phyloP scores from a whole-genome alignment of 1,284 basidiomycete genomes.

The Tilletia walkeri region DNA sequence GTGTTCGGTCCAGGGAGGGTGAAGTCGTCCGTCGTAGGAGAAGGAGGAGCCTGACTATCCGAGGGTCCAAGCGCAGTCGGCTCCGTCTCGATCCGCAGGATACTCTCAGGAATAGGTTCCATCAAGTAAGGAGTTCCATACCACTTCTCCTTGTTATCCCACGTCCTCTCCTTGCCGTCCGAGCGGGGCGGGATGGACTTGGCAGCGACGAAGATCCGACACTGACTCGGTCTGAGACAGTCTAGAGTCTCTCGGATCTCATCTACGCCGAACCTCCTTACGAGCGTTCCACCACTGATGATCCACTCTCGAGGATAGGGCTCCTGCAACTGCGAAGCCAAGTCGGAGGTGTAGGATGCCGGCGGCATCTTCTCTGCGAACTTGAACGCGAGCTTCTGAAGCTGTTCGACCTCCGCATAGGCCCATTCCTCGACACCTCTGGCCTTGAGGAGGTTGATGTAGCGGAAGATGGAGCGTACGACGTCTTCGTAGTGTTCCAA shows the following conservation, averaged over 20 bases:
- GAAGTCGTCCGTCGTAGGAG: conserved; percentile 32
- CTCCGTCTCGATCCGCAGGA: background rate
- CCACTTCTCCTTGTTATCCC: conserved; percentile 51
- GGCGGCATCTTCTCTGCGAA: conserved; percentile 83
- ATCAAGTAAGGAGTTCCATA: conserved; percentile 55
- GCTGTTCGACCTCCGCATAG: conserved; percentile 74
- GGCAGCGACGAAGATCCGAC: conserved; percentile 76
- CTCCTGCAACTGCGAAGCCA: conserved; percentile 74
- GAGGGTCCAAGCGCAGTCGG: background rate
- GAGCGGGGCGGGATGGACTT: conserved; percentile 56
- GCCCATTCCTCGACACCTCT: conserved; percentile 68
- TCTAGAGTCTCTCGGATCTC: conserved; percentile 69
- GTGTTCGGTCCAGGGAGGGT: conserved; percentile 49
- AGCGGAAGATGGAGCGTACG: conserved; percentile 76
- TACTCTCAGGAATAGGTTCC: conserved; percentile 21
- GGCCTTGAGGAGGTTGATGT: conserved; percentile 78
- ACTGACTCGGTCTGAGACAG: conserved; percentile 64
- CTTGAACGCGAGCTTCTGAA: conserved; percentile 76
- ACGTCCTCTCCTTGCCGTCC: conserved; percentile 34
- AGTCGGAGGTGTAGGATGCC: conserved; percentile 74
- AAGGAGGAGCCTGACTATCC: background rate
- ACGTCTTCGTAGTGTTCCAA: conserved; percentile 82
- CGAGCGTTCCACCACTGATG: conserved; percentile 71
- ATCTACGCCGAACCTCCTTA: conserved; percentile 73
- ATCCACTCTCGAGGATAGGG: conserved; percentile 77